A percentile compares a stretch with the other conserved stretches of the same genome.
phyloP scores from a whole-genome alignment of 2,329 filamentous ascomycete genomes.

The Lachnellula arida region DNA sequence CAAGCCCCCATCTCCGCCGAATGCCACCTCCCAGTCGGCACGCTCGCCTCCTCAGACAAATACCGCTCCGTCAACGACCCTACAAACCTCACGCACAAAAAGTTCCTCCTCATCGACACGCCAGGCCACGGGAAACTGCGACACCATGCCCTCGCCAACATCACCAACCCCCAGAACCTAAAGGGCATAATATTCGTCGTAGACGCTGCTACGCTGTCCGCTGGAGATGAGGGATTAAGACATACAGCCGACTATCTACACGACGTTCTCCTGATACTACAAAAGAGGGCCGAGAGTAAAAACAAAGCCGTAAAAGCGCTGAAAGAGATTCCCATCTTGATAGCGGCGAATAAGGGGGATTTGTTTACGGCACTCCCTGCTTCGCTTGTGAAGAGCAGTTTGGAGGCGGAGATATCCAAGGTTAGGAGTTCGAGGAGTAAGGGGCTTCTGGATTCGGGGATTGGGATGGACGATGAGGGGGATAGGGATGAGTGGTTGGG shows the following conservation, averaged over 20 bases:
- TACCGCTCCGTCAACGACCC: constrained; percentile 64
- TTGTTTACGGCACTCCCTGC: constrained; percentile 88
- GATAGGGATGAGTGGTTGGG: constrained; percentile 85
- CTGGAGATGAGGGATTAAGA: constrained; percentile 55
- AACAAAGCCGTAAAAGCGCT: constrained; percentile 53
- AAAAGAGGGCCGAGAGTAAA: constrained; percentile 59
- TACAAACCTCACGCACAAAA: constrained; percentile 53
- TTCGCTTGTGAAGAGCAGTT: constrained; percentile 63
- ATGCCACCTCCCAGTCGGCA: constrained; percentile 49
- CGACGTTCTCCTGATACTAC: constrained; percentile 78
- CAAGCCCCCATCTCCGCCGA: constrained; percentile 54
- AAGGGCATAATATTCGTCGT: constrained; percentile 80
- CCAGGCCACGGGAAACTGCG: constrained; percentile 95
- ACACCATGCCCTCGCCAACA: constrained; percentile 54
- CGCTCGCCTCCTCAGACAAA: constrained; percentile 51
- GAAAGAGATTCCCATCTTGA: constrained; percentile 64
- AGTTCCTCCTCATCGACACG: constrained; percentile 78
- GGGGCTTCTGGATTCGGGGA: constrained; percentile 76
- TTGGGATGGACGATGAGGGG: constrained; percentile 59
- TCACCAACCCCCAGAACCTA: constrained; percentile 47
- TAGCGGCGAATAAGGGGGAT: constrained; percentile 94
- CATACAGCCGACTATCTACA: constrained; percentile 82
- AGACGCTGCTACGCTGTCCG: constrained; percentile 68
- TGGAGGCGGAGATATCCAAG: constrained; percentile 77
- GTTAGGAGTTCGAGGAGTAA: constrained; percentile 74